phyloP scores from a whole-genome alignment of 176 grass and related monocot species.

The Carex myosuroides region DNA sequence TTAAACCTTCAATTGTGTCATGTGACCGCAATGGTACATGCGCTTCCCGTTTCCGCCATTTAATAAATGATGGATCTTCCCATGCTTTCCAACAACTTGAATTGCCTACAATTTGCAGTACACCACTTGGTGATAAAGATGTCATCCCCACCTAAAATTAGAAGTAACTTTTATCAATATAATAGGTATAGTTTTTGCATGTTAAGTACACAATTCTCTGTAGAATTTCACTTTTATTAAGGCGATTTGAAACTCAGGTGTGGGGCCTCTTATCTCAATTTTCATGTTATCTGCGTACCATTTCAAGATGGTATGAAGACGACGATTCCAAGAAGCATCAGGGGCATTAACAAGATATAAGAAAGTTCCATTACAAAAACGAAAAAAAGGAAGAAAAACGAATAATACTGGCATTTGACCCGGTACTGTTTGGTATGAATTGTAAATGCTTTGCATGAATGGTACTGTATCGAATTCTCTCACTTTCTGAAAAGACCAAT shows the following conservation, averaged over 20 bases:
- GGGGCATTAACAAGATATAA: neutral
- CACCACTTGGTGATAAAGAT: slow-evolving; percentile 23
- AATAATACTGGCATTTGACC: neutral
- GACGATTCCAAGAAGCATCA: neutral
- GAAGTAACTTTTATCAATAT: neutral
- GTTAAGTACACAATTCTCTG: neutral
- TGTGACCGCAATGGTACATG: slow-evolving; percentile 79
- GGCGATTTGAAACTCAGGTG: neutral
- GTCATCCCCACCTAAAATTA: slow-evolving; percentile 32
- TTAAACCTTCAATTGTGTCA: slow-evolving; percentile 69
- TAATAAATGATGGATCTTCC: slow-evolving; percentile 90
- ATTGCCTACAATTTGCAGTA: slow-evolving; percentile 24
- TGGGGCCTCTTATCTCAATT: neutral
- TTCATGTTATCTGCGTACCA: neutral
- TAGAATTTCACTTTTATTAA: neutral
- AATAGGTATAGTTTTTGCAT: neutral
- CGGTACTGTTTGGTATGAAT: neutral
- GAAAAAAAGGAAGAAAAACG: neutral
- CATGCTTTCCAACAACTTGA: slow-evolving; percentile 42
- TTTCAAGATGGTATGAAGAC: neutral
- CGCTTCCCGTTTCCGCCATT: slow-evolving; percentile 86
- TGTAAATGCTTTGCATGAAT: neutral
- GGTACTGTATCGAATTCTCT: neutral
- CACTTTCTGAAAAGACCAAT: neutral
- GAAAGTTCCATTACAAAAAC: neutral